phyloP scores from a whole-genome alignment of 2,329 filamentous ascomycete genomes.

The Chaetothyriales sp. region DNA sequence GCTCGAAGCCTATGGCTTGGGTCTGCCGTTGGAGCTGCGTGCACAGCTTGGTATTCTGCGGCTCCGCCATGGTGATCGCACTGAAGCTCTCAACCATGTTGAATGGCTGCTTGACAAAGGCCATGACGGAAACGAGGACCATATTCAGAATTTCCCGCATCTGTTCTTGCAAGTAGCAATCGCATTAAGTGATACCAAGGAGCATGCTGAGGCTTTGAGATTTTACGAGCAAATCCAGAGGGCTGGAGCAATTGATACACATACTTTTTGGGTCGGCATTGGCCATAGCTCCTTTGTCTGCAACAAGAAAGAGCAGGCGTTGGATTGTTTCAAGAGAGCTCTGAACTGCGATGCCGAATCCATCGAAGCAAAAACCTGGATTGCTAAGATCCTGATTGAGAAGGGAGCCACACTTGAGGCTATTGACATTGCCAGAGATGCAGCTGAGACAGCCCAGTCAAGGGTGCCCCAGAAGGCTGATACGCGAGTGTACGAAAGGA shows the following conservation, averaged over 20 bases:
- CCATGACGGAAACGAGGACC: constrained; percentile 35
- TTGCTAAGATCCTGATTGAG: constrained; percentile 73
- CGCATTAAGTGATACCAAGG: constrained; percentile 36
- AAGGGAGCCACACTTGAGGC: constrained; percentile 60
- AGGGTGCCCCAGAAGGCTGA: constrained; percentile 10
- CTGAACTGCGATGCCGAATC: constrained; percentile 56
- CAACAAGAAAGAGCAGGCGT: constrained; percentile 51
- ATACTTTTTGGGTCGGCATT: constrained; percentile 36
- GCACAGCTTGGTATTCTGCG: constrained; percentile 72
- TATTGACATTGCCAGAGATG: constrained; percentile 60
- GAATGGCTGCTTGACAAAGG: constrained; percentile 50
- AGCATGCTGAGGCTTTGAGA: constrained; percentile 41
- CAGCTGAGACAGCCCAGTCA: constrained; percentile 45
- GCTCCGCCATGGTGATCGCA: constrained; percentile 48
- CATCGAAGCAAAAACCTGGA: constrained; percentile 60
- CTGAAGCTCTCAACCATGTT: constrained; percentile 64
- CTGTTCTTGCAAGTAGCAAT: constrained; percentile 61
- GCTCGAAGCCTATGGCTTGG: constrained; percentile 49
- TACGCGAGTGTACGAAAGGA: constrained; percentile 17
- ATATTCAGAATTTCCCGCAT: constrained; percentile 54
- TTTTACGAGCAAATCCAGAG: constrained; percentile 40
- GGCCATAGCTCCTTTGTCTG: constrained; percentile 51
- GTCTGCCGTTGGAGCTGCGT: constrained; percentile 66
- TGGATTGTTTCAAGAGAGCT: constrained; percentile 61
- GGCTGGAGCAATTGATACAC: constrained; percentile 33